Conservation (phyloP, 805 yeast species). For the Wickerhamomyces mucosus region DNA sequence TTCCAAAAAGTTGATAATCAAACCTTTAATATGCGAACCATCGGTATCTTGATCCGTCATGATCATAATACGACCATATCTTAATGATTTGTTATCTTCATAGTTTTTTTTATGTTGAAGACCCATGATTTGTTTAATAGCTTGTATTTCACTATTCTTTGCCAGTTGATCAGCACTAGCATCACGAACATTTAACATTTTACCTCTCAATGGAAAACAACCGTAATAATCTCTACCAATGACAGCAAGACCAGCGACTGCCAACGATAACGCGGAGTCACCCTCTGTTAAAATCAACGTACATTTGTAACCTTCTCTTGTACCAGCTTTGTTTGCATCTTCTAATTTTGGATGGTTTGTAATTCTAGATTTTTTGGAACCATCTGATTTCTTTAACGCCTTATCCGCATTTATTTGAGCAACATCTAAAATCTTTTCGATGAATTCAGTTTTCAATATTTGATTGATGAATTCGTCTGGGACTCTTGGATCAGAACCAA, state of each 20-base stretch:
- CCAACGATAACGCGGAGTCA: constrained; percentile 87
- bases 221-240: constrained; percentile 95
- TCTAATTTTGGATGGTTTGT: constrained; percentile 85
- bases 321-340: constrained; percentile 96
- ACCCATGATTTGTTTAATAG: constrained; percentile 91
- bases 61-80: constrained; percentile 96
- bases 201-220: constrained; percentile 92
- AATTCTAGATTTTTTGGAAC: constrained; percentile 71
- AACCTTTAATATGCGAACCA: constrained; percentile 96
- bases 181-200: constrained; percentile 88
- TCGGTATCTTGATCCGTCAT: constrained; percentile 99
- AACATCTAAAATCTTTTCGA: constrained; percentile 62
- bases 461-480: constrained; percentile 69
- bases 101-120: constrained; percentile 86
- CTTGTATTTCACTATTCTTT: constrained; percentile 90
- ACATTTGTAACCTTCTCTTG: constrained; percentile 84
- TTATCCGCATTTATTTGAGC: constrained; percentile 86
- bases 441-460: constrained; percentile 62
- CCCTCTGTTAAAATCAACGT: constrained; percentile 94
- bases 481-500: constrained; percentile 78
- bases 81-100: constrained; percentile 58
- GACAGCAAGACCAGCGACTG: constrained; percentile 88
- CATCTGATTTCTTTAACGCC: constrained; percentile 83
- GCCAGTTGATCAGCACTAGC: constrained; percentile 93
- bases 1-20: constrained; percentile 86